These are phyloP conservation scores for Yarrowia divulgata DNA, from an alignment of 805 yeast species.

Conservation along the genomic window DNA sequence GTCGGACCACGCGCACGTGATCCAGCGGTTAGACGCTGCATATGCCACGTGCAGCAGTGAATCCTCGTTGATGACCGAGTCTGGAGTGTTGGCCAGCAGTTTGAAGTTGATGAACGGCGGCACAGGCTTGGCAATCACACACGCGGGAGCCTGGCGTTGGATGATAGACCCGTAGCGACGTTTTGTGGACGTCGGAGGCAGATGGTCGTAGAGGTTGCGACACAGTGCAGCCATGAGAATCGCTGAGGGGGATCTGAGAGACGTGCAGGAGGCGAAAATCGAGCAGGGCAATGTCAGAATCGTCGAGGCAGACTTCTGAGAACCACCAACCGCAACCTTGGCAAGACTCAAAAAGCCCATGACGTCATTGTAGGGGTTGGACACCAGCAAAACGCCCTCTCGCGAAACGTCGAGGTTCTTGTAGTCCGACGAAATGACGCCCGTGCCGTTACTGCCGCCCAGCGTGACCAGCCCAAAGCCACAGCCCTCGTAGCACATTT, in stretches of 20 bases:
- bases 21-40: constrained; percentile 83
- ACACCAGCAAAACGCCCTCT: not conserved
- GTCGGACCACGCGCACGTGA: constrained; percentile 88
- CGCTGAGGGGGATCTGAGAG: constrained; percentile 7
- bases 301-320: not conserved
- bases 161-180: constrained; percentile 9
- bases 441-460: constrained; percentile 7
- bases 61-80: constrained; percentile 64
- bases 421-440: constrained; percentile 15
- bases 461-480: constrained; percentile 48
- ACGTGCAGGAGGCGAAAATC: not conserved
- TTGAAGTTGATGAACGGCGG: constrained; percentile 49
- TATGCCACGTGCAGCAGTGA: constrained; percentile 85
- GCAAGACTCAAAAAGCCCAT: not conserved
- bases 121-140: constrained; percentile 49
- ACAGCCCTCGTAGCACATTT: constrained; percentile 50
- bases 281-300: constrained; percentile 13
- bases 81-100: constrained; percentile 45
- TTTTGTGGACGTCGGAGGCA: not conserved
- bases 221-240: not conserved
- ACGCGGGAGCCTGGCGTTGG: constrained; percentile 46
- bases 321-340: not conserved
- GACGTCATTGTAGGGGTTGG: constrained; percentile 16
- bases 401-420: not conserved
- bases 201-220: constrained; percentile 14